A percentile compares a stretch with the other conserved stretches of the same genome.
Conservation (phyloP, 441 rosid genomes). For the Populus trichocarpa region DNA sequence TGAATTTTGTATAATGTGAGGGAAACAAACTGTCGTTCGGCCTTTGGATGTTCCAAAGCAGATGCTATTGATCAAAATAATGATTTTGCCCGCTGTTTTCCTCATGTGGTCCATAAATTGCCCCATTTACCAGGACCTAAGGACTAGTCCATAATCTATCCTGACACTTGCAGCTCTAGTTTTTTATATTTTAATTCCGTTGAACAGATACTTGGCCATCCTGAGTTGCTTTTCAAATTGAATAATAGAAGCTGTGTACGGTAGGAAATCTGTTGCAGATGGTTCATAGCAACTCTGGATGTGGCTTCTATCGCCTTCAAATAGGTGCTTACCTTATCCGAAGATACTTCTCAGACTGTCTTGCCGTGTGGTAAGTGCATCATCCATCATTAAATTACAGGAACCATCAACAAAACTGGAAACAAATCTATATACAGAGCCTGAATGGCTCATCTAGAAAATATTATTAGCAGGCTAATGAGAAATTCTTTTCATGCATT, state of each 20-base stretch:
- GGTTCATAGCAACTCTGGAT: too few relatives aligned
- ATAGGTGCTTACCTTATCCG: not conserved
- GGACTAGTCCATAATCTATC: not conserved
- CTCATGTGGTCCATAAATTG: not conserved
- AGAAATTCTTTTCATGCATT: not conserved
- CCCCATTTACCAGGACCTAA: not conserved
- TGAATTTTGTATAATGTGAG: not conserved
- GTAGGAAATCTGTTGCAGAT: not conserved
- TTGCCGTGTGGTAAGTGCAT: too few relatives aligned
- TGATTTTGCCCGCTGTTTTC: not conserved
- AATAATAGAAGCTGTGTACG: not conserved
- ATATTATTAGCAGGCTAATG: not conserved
- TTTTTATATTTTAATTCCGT: not conserved
- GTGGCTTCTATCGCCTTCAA: too few relatives aligned
- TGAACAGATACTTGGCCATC: not conserved
- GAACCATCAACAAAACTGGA: too few relatives aligned
- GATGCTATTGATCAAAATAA: not conserved
- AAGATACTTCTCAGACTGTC: not conserved
- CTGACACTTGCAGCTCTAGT: not conserved
- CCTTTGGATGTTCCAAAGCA: not conserved
- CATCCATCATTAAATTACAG: too few relatives aligned
- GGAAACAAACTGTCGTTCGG: not conserved
- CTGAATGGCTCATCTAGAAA: not conserved
- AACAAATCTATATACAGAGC: not conserved
- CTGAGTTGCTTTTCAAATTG: not conserved